These are phyloP conservation scores for Helenozyma rhizophorensis DNA, from an alignment of 805 yeast species.

Conservation along the genomic window DNA sequence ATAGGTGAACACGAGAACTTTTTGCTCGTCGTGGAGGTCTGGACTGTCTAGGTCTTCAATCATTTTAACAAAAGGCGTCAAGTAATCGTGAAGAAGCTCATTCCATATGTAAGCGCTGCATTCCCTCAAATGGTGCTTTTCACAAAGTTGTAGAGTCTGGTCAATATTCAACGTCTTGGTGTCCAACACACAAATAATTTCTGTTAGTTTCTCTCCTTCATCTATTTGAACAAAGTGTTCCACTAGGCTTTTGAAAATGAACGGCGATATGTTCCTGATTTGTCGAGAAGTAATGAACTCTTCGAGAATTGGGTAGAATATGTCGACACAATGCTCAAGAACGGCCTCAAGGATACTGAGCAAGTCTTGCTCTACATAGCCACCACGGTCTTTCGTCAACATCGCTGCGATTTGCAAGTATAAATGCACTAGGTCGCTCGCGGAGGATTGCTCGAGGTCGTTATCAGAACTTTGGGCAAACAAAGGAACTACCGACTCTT, in stretches of 20 bases:
- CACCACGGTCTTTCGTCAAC: constrained; percentile 5
- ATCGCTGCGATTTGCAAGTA: constrained; percentile 15
- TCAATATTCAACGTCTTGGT: constrained; percentile 71
- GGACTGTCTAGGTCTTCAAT: constrained; percentile 13
- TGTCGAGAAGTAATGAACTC: constrained; percentile 45
- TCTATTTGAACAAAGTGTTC: constrained; percentile 37
- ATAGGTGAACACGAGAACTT: constrained; percentile 45
- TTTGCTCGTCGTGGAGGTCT: constrained; percentile 2
- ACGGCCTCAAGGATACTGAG: constrained; percentile 17
- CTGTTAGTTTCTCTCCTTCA: constrained; percentile 53
- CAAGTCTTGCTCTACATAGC: constrained; percentile 4
- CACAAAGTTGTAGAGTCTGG: constrained; percentile 61
- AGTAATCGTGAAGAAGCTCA: constrained; percentile 60
- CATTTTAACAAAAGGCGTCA: constrained; percentile 66
- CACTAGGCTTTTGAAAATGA: constrained; percentile 59
- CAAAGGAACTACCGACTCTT: constrained; percentile 45
- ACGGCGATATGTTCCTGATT: constrained; percentile 55
- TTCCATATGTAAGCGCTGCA: constrained; percentile 71
- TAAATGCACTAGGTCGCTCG: neutral
- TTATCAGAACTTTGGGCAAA: constrained; percentile 13
- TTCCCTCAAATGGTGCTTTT: constrained; percentile 52
- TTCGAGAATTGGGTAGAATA: constrained; percentile 52
- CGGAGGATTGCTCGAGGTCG: too few species aligned
- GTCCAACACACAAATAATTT: constrained; percentile 66
- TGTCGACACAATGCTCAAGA: constrained; percentile 26